These are phyloP conservation scores for Fusarium humuli DNA, from an alignment of 2,329 filamentous ascomycete genomes.

Conservation along the genomic window DNA sequence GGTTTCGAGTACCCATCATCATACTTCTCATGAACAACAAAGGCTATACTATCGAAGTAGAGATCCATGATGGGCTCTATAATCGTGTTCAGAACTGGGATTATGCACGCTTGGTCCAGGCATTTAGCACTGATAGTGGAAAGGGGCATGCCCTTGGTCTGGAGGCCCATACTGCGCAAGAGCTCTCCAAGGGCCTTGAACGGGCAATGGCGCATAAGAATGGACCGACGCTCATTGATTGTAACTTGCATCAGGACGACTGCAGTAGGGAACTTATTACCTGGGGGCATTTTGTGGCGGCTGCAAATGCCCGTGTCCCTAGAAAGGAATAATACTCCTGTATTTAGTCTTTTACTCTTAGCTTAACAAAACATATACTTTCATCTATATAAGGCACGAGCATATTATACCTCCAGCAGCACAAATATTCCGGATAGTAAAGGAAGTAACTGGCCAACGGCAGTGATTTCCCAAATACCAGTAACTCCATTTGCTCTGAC, in stretches of 20 bases:
- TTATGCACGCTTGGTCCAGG: background rate
- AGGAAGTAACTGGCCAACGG: no score
- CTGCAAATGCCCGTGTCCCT: background rate
- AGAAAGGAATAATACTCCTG: background rate
- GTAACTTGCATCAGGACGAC: background rate
- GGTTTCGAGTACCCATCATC: background rate
- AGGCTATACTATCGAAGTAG: background rate
- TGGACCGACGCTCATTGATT: background rate
- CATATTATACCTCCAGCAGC: no score
- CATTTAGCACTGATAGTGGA: background rate
- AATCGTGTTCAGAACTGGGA: background rate
- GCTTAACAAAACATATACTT: background rate
- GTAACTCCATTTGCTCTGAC: no score
- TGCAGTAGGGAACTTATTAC: background rate
- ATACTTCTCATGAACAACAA: background rate
- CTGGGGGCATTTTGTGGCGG: background rate
- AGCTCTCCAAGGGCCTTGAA: background rate
- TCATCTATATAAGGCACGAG: no score
- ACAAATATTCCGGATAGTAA: no score
- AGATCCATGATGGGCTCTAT: background rate
- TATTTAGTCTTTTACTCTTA: background rate
- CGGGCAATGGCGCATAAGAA: background rate
- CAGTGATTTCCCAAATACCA: no score
- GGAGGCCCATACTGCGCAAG: background rate
- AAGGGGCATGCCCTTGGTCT: background rate